Evolutionary conservation across 768 basidiomycete genomes (phyloP), one percentile per base, ranked within the genome.

Genomic region (Boletus sp.): DNA sequence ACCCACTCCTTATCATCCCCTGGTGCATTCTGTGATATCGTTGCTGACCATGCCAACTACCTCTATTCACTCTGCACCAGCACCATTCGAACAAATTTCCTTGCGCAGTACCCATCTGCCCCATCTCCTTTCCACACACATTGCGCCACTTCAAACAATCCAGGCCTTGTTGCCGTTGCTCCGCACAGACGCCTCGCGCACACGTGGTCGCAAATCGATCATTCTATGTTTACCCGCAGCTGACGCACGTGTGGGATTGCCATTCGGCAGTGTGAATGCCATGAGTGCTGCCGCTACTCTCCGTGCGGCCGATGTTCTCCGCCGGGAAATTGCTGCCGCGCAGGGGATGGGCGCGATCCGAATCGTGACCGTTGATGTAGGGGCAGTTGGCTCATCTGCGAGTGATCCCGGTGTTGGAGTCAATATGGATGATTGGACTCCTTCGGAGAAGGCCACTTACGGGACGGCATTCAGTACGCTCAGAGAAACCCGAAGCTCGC

Each of bases 1-100:
- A 24, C 78, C 86, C 0, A 83, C 86, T 24, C 75, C 83, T 29
- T 72, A 84, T 17, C 80, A 85, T 65, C 84, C 89, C 3, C 84
- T 89, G 70, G 78, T 95, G 44, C 85, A 90, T 60, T 87, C 90
- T 20, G 76, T 93, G 62, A 79, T 95, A 63, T 92, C 89, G 42
- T 78, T 92, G 32, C 80, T 92, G 59, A 80, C 86, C 50, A 78
- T 92, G 36, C 65, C 80, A 33, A 65, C 73, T 4, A 59, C 76
- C n/a, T 77, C 61, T 32, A 37, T 61, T n/a, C 59, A 70, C 33
- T 73, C 71, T 45, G 57, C 70, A 10, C 75, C 80, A 15, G 83
- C 85, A 3, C 90, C 90, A 0, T 72, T 92, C 20, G 90, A 92
- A 67, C 85, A 86, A 59, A 74, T 92, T 42, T 80, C 84, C 17